phyloP scores from a whole-genome alignment of 768 basidiomycete genomes.

The Pleurotus tuber-regium region DNA sequence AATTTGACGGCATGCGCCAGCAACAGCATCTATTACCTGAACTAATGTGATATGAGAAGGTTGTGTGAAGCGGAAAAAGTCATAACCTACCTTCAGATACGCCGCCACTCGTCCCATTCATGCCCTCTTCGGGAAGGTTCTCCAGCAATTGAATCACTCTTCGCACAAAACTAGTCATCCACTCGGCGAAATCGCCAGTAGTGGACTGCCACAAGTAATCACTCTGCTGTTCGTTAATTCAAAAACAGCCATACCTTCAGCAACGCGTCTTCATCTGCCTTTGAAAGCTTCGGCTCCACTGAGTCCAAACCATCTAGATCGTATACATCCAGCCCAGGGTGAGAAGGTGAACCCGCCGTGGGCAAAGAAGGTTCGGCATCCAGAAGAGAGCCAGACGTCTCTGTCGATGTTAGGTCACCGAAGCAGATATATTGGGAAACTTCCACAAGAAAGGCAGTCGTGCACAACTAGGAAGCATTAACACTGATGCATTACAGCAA shows the following conservation, averaged over 20 bases:
- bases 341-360: slow-evolving; percentile 20
- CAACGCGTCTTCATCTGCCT: slow-evolving; percentile 69
- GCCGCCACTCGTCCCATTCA: slow-evolving; percentile 58
- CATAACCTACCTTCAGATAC: slow-evolving; percentile 54
- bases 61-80: background rate
- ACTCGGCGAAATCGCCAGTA: slow-evolving; percentile 74
- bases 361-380: slow-evolving; percentile 35
- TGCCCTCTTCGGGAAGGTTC: slow-evolving; percentile 82
- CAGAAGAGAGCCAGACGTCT: slow-evolving; percentile 25
- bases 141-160: slow-evolving; percentile 78
- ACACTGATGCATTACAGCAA: slow-evolving; percentile 9
- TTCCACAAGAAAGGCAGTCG: slow-evolving; percentile 71
- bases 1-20: slow-evolving; percentile 73
- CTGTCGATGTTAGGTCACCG: slow-evolving; percentile 51
- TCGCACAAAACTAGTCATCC: slow-evolving; percentile 80
- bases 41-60: slow-evolving; percentile 34
- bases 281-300: slow-evolving; percentile 40
- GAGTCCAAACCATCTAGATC: slow-evolving; percentile 35
- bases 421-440: slow-evolving; percentile 75
- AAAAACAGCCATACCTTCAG: slow-evolving; percentile 39
- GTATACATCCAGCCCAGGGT: slow-evolving; percentile 37
- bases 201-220: slow-evolving; percentile 40
- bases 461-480: slow-evolving; percentile 51
- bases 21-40: slow-evolving; percentile 75
- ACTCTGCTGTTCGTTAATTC: background rate